Conservation (phyloP, 2,329 filamentous ascomycete genomes). For the Talaromyces verruculosus region DNA sequence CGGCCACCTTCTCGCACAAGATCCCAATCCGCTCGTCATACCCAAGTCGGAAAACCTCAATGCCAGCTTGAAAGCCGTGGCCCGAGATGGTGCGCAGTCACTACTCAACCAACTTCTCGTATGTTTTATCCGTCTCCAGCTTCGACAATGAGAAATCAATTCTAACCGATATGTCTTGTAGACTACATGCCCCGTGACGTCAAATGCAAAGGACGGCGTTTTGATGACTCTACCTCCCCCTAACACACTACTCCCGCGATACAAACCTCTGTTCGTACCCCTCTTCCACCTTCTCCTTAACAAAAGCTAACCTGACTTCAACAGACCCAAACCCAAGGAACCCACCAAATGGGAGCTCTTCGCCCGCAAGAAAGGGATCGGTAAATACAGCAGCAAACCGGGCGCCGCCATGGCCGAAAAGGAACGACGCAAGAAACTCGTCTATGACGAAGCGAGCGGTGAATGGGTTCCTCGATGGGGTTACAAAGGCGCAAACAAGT, state of each 20-base stretch:
- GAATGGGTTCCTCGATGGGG: conserved; percentile 96
- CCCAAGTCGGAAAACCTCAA: conserved; percentile 57
- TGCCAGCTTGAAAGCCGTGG: conserved; percentile 66
- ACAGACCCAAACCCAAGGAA: conserved; percentile 67
- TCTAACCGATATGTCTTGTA: neutral
- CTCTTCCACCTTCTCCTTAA: neutral
- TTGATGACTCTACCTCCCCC: conserved; percentile 73
- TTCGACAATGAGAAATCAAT: neutral
- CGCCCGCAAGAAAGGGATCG: conserved; percentile 92
- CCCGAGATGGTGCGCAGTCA: conserved; percentile 86
- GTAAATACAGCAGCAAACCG: conserved; percentile 69
- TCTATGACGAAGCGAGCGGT: conserved; percentile 78
- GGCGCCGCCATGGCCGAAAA: conserved; percentile 62
- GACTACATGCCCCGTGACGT: conserved; percentile 76
- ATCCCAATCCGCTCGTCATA: conserved; percentile 76
- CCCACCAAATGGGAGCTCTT: conserved; percentile 96
- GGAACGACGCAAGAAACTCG: conserved; percentile 64
- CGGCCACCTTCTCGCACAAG: conserved; percentile 78
- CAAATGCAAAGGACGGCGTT: conserved; percentile 64
- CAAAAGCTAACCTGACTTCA: neutral
- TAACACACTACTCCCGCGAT: conserved; percentile 73
- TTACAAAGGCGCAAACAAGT: conserved; percentile 86
- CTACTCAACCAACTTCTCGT: conserved; percentile 88
- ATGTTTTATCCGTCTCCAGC: neutral
- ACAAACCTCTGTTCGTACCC: conserved; percentile 69